Percentiles rank a stretch among this genome's conserved stretches.
Conservation (phyloP, 805 yeast genomes). For the Yamadazyma ubonensis region DNA sequence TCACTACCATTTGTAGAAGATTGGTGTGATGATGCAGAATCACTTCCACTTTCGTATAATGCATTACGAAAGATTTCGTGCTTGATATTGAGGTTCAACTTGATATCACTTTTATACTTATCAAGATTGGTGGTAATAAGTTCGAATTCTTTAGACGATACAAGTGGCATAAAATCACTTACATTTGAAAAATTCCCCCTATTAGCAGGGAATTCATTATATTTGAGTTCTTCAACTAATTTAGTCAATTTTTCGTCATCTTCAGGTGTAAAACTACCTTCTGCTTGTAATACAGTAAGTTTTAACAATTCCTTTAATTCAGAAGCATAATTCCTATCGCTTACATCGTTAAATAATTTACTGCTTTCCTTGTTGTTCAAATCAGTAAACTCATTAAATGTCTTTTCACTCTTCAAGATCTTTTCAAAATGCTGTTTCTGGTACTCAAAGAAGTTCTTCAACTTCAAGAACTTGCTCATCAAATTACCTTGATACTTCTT, state of each 20-base stretch:
- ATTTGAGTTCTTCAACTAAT: constrained; percentile 11
- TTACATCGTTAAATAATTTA: constrained; percentile 20
- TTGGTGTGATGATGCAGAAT: constrained; percentile 21
- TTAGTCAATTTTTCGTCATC: neutral
- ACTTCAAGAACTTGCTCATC: constrained; percentile 37
- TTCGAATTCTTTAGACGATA: constrained; percentile 36
- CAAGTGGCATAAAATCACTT: constrained; percentile 43
- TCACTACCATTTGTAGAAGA: constrained; percentile 12
- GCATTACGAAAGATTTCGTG: constrained; percentile 42
- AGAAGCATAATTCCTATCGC: constrained; percentile 26
- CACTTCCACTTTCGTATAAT: constrained; percentile 45
- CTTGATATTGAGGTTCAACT: constrained; percentile 23
- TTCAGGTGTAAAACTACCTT: neutral
- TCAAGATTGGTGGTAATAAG: constrained; percentile 39
- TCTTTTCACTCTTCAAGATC: constrained; percentile 14
- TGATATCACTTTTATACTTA: constrained; percentile 19
- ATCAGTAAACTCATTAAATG: constrained; percentile 20
- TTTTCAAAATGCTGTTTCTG: constrained; percentile 31
- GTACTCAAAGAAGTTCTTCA: constrained; percentile 38
- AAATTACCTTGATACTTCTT: constrained; percentile 27
- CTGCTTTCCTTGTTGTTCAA: constrained; percentile 20
- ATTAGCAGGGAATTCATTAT: constrained; percentile 7
- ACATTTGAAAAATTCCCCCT: constrained; percentile 14
- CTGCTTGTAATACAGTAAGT: neutral
- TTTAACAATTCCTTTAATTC: constrained; percentile 31